Base-by-base conservation (phyloP, 2,329 filamentous ascomycete species). In the Clonostachys solani region DNA sequence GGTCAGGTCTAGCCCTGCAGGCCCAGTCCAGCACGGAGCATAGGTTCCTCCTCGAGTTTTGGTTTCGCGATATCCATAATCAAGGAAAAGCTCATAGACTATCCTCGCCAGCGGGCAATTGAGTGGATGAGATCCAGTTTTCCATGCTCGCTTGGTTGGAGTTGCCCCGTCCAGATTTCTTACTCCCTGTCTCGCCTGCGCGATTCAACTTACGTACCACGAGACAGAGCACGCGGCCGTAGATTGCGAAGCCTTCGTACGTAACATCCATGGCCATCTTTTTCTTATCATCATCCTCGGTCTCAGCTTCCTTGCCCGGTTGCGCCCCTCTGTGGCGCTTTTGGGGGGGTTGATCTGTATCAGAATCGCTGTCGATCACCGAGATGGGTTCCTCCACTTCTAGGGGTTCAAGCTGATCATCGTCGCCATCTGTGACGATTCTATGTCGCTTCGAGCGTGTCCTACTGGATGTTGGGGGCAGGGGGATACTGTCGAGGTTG, bases 211-310 rank as follows among this genome's bases (percentile, higher is more conserved):
- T 84, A 65, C 83, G 85, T 59, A 99, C 85, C 9, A 99, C 87
- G 49, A 99, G 76, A 66, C 92, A 97, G 23, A 99, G 74, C 42
- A 96, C 90, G 56, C 90, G 87, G 12, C 94, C 91, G 68, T 96
- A 95, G 60, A 99, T 96, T 57, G 87, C 89, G 68, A 97, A 97
- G 9, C 94, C 92, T 59, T 97, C 91, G 67, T 97, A 99, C 13
- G 84, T 85, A 23, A 92, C 94, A 51, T 87, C 85, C 72, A 96
- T 81, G 17, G 80, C 81, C 56, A 95, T 71, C 65, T 96, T 97
- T 73, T 99, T 96, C 70, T 96, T 95, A 60, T 95, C 87, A 48
- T 87, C 83, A 10, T 64, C 63, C 16, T 62, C 62, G 16, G 61
- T 67, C 19, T 59, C 59, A 42, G 46, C 51, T 43, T 60, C 59